Evolutionary conservation across 2,329 filamentous ascomycete genomes (phyloP).

Genomic region (Neofusicoccum kwambonambiense): DNA sequence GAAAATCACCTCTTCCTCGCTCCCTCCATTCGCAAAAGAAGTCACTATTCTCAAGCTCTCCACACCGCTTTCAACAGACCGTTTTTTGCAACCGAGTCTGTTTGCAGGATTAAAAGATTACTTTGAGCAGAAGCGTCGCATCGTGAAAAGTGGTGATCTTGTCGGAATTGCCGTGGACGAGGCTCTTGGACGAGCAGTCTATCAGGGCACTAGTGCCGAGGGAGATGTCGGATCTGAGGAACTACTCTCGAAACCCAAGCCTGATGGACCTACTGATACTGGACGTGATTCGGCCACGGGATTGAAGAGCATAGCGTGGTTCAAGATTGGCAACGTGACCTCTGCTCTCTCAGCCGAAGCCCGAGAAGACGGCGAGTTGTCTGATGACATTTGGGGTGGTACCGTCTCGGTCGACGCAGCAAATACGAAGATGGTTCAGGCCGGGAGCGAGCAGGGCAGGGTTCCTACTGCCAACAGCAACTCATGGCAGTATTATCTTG

Average conservation of each 20-base stretch:
- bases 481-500: constrained; percentile 88
- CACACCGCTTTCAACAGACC: constrained; percentile 83
- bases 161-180: constrained; percentile 89
- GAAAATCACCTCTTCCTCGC: constrained; percentile 44
- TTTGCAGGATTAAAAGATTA: constrained; percentile 84
- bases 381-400: constrained; percentile 77
- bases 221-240: constrained; percentile 63
- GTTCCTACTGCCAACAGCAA: constrained; percentile 74
- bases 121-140: constrained; percentile 77
- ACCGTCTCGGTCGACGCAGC: constrained; percentile 82
- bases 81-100: constrained; percentile 78
- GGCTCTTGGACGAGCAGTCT: constrained; percentile 75
- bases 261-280: constrained; percentile 29
- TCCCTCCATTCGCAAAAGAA: constrained; percentile 66
- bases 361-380: constrained; percentile 58
- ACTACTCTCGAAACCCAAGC: constrained; percentile 50
- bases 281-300: constrained; percentile 20
- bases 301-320: constrained; percentile 72
- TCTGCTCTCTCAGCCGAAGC: constrained; percentile 50
- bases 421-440: constrained; percentile 86
- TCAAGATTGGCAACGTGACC: constrained; percentile 76
- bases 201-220: constrained; percentile 67
- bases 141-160: constrained; percentile 83
- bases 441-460: constrained; percentile 79
- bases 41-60: constrained; percentile 86